These are phyloP conservation scores for Arachis monticola DNA, from an alignment of 331 rosid species.

Conservation along the genomic window DNA sequence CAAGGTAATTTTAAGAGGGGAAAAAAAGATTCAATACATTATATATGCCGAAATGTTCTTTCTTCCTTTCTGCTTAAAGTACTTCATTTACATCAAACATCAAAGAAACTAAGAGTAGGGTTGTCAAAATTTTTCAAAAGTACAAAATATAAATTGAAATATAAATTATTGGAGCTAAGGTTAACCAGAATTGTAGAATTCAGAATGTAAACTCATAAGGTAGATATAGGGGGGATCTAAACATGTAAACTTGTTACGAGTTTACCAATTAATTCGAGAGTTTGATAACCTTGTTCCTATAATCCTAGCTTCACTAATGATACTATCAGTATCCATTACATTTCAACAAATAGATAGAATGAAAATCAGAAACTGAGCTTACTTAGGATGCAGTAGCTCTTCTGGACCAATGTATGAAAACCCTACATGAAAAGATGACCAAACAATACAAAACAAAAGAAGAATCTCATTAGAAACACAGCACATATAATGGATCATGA, in stretches of 20 bases:
- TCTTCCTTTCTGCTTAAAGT: constrained; percentile 1
- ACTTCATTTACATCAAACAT: constrained; percentile 7
- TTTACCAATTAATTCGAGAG: too few relatives aligned
- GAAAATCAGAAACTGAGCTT: constrained; percentile 42
- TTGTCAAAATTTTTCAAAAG: constrained; percentile 33
- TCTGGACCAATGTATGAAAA: constrained; percentile 28
- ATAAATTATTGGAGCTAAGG: too few relatives aligned
- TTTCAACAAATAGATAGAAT: neutral
- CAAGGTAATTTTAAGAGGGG: neutral
- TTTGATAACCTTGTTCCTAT: neutral
- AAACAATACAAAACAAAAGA: constrained; percentile 23
- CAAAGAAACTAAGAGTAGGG: constrained; percentile 21
- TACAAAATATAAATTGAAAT: neutral
- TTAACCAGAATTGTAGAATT: too few relatives aligned
- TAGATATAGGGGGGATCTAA: too few relatives aligned
- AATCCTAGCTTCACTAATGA: constrained; percentile 19
- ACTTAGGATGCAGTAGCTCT: constrained; percentile 43
- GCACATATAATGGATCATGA: constrained; percentile 13
- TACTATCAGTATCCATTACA: neutral
- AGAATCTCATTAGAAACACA: constrained; percentile 22
- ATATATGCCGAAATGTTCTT: constrained; percentile 27
- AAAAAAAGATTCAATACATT: constrained; percentile 30
- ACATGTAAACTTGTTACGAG: too few relatives aligned
- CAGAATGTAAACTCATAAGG: too few relatives aligned
- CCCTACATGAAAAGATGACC: constrained; percentile 45